These are phyloP conservation scores for Barnettozyma siamensis DNA, from an alignment of 805 yeast genomes.

Conservation along the genomic window DNA sequence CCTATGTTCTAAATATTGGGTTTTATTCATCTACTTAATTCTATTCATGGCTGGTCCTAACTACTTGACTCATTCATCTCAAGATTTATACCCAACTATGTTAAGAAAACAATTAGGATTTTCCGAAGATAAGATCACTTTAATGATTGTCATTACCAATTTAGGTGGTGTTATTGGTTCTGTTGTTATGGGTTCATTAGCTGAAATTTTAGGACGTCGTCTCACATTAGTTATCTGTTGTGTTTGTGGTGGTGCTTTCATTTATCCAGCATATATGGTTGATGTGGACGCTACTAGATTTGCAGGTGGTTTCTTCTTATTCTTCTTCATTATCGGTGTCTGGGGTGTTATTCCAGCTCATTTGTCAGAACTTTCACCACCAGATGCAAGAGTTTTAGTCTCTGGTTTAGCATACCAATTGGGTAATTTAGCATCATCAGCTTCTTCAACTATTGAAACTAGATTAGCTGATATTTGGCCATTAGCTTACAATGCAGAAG, in stretches of 20 bases:
- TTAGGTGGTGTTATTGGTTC: slow-evolving; percentile 68
- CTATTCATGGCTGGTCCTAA: slow-evolving; percentile 64
- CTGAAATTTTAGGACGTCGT: slow-evolving; percentile 61
- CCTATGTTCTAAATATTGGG: slow-evolving; percentile 51
- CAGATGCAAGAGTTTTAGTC: slow-evolving; percentile 56
- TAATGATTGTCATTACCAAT: slow-evolving; percentile 56
- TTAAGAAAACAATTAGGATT: slow-evolving; percentile 47
- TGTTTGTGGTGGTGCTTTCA: slow-evolving; percentile 51
- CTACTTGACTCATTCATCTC: slow-evolving; percentile 69
- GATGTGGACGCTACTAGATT: slow-evolving; percentile 35
- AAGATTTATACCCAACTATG: slow-evolving; percentile 67
- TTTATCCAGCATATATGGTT: slow-evolving; percentile 53
- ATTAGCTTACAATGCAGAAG: slow-evolving; percentile 28
- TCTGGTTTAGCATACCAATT: slow-evolving; percentile 63
- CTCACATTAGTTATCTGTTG: slow-evolving; percentile 46
- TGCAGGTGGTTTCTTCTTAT: slow-evolving; percentile 61
- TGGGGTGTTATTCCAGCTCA: slow-evolving; percentile 72
- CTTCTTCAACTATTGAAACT: slow-evolving; percentile 67
- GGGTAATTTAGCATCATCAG: slow-evolving; percentile 68
- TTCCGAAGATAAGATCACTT: slow-evolving; percentile 45
- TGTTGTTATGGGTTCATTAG: slow-evolving; percentile 46
- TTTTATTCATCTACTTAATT: slow-evolving; percentile 50
- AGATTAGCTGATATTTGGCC: slow-evolving; percentile 60
- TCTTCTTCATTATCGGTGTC: slow-evolving; percentile 62
- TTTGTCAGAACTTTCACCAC: slow-evolving; percentile 60